Evolutionary conservation across 805 yeast species (phyloP), one percentile per base, ranked within the genome.

Genomic region (Myxozyma melibiosi): DNA sequence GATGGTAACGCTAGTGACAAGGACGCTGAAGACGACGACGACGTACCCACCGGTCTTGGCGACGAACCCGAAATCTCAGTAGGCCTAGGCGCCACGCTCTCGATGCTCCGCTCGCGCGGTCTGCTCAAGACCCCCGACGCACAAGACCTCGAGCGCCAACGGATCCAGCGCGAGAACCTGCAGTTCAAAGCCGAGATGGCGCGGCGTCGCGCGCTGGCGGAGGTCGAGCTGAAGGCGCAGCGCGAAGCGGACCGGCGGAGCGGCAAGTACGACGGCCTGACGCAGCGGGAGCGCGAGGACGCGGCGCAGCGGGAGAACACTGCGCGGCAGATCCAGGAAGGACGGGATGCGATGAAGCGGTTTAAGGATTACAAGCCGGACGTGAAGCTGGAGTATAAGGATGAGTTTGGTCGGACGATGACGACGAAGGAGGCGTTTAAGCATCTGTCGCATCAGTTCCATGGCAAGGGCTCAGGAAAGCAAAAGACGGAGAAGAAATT

Each of bases 341-440:
- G 74, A 1, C 25, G 51, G 16, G 66, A 59, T 5, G 68, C 73
- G 13, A 63, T 65, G 55, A 64, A 67, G 39, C 65, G 71, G 38
- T 72, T 75, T 41, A 66, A 66, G 30, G 65, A 71, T 47, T 80
- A 79, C 65, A 70, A 72, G 51, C 83, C 84, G 1, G 73, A 72
- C 0, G 68, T 80, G 7, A 66, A 72, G 8, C 65, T 89, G 3
- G 78, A 76, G 25, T 86, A 88, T 69, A 78, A 75, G 18, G 95
- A 88, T 68, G 84, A 82, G 25, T 65, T 71, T 1, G 96, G 96
- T 0, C 74, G 80, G 31, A 74, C 75, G 20, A 70, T 90, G 27
- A 73, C 77, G 30, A 76, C 84, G 2, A 87, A 85, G 66, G 84
- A 84, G 58, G 96, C 96, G 0, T 89, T 80, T 74, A 88, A 87